Conservation (phyloP, 2,329 filamentous ascomycete genomes). For the Tetracladium maxilliforme region DNA sequence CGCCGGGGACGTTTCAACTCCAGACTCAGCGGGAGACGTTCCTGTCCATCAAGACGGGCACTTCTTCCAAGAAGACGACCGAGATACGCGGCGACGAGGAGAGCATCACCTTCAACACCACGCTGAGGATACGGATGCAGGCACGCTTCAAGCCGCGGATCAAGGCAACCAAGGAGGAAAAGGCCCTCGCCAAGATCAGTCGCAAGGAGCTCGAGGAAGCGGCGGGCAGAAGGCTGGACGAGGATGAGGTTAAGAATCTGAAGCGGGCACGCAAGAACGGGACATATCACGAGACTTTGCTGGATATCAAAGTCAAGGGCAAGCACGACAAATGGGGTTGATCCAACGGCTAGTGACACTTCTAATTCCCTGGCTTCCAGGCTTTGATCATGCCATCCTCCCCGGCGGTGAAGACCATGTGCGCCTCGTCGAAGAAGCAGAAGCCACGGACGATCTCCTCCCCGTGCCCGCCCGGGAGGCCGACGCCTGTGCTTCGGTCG, state of each 20-base stretch:
- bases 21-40: slow-evolving; percentile 62
- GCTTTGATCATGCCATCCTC: slow-evolving; percentile 23
- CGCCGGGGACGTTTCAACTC: slow-evolving; percentile 57
- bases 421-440: slow-evolving; percentile 43
- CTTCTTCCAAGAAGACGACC: slow-evolving; percentile 26
- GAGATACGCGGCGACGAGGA: slow-evolving; percentile 69
- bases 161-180: slow-evolving; percentile 69
- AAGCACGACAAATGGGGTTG: slow-evolving; percentile 77
- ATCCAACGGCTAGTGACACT: slow-evolving; percentile 11
- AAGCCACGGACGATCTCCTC: slow-evolving; percentile 49
- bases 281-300: slow-evolving; percentile 73
- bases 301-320: slow-evolving; percentile 79
- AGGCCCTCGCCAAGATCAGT: slow-evolving; percentile 72
- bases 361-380: slow-evolving; percentile 14
- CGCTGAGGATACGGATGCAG: slow-evolving; percentile 80
- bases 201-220: slow-evolving; percentile 72
- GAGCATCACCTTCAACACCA: slow-evolving; percentile 51
- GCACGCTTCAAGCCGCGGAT: slow-evolving; percentile 80
- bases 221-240: slow-evolving; percentile 60
- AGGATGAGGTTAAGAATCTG: slow-evolving; percentile 73
- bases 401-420: slow-evolving; percentile 19
- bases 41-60: slow-evolving; percentile 43
- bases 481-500: slow-evolving; percentile 37
- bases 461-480: slow-evolving; percentile 46
- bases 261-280: slow-evolving; percentile 77